A percentile compares a stretch with the other conserved stretches of the same genome.
phyloP scores from a whole-genome alignment of 1,284 basidiomycete genomes.

The Heterobasidion irregulare region DNA sequence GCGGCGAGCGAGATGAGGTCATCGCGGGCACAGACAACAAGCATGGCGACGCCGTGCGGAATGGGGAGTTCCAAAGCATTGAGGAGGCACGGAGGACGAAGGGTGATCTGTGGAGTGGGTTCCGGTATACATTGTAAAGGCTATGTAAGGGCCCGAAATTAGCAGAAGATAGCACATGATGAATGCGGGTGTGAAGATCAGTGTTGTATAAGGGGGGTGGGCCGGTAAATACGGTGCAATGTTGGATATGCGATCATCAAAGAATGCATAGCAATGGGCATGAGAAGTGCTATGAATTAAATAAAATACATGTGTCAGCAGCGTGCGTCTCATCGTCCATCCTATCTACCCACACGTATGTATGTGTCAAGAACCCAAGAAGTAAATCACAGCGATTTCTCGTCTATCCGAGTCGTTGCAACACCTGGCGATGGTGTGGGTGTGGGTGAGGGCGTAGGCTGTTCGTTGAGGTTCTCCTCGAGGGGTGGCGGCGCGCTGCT shows the following conservation, averaged over 20 bases:
- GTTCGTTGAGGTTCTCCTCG: constrained; percentile 22
- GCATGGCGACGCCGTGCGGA: constrained; percentile 16
- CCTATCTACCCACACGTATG: constrained; percentile 1
- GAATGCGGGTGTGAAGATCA: constrained; percentile 2
- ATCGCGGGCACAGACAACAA: constrained; percentile 29
- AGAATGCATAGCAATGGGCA: too few species aligned
- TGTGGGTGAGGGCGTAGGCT: constrained; percentile 17
- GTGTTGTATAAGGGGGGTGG: neutral
- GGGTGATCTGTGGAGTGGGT: constrained; percentile 40
- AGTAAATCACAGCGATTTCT: constrained; percentile 10
- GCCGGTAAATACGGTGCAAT: neutral
- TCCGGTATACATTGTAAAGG: constrained; percentile 27
- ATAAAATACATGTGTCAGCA: constrained; percentile 5
- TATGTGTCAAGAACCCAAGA: neutral
- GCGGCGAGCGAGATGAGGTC: constrained; percentile 60
- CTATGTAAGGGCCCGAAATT: neutral
- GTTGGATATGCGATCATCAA: too few species aligned
- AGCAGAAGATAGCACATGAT: neutral
- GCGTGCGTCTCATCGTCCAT: neutral
- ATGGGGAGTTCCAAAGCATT: constrained; percentile 29
- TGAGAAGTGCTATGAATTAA: constrained; percentile 3
- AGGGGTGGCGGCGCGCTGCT: constrained; percentile 49
- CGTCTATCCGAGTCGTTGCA: constrained; percentile 30
- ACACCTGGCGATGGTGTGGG: constrained; percentile 43
- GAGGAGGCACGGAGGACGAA: constrained; percentile 32